A percentile compares a stretch with the other conserved stretches of the same genome.
Conservation (phyloP, 352 stramenopile genomes). For the Globisporangium uncinulatum region DNA sequence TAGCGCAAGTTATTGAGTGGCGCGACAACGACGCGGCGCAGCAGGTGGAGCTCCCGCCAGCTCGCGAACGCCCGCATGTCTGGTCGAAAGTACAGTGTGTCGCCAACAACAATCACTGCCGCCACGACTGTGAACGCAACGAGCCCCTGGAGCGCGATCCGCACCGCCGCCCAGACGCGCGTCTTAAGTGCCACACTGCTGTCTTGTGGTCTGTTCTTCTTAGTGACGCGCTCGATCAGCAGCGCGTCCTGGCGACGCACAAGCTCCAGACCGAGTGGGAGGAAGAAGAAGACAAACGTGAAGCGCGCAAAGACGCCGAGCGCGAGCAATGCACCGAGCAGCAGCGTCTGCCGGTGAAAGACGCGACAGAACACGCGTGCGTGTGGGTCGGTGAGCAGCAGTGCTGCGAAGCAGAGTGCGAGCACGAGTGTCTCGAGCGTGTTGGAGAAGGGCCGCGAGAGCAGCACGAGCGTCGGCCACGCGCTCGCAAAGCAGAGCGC, state of each 20-base stretch:
- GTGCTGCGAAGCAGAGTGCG: slow-evolving; percentile 39
- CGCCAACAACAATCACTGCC: slow-evolving; percentile 28
- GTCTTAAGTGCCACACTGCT: background rate
- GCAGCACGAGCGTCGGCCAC: slow-evolving; percentile 61
- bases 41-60: background rate
- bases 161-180: slow-evolving; percentile 21
- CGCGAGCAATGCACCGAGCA: slow-evolving; percentile 60
- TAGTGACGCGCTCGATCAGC: slow-evolving; percentile 14
- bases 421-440: slow-evolving; percentile 65
- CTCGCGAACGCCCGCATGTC: slow-evolving; percentile 9
- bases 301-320: slow-evolving; percentile 77
- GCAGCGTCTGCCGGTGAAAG: slow-evolving; percentile 44
- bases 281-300: slow-evolving; percentile 81
- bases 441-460: slow-evolving; percentile 80
- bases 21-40: slow-evolving; percentile 37
- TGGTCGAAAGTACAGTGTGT: slow-evolving; percentile 57
- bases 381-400: slow-evolving; percentile 45
- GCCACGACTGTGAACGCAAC: slow-evolving; percentile 35
- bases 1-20: slow-evolving; percentile 89
- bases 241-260: slow-evolving; percentile 46
- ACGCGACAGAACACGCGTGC: slow-evolving; percentile 21
- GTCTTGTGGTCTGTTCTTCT: slow-evolving; percentile 20
- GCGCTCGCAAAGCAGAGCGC: slow-evolving; percentile 60
- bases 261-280: slow-evolving; percentile 62
- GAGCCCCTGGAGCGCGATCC: slow-evolving; percentile 37